Evolutionary conservation across 2,329 filamentous ascomycete genomes (phyloP).

Genomic region (Teratosphaeria nubilosa): DNA sequence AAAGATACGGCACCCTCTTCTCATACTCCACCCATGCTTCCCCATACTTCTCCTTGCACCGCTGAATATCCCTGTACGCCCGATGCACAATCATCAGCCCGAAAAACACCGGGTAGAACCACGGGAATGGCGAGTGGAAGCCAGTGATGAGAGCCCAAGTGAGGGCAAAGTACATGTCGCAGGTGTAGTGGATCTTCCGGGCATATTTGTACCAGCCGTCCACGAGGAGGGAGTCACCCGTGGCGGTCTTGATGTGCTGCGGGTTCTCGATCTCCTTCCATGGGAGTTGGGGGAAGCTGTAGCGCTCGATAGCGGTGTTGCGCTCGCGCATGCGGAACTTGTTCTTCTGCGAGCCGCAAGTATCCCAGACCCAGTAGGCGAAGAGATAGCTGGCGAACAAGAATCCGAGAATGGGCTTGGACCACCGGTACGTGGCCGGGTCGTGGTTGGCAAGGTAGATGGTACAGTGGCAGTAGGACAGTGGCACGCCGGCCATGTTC

Average conservation of each 20-base stretch:
- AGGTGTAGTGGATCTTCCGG: constrained; percentile 56
- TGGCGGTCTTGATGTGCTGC: constrained; percentile 60
- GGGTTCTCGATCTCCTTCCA: constrained; percentile 79
- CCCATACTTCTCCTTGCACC: constrained; percentile 69
- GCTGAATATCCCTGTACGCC: constrained; percentile 62
- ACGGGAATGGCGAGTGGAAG: constrained; percentile 72
- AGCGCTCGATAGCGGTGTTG: constrained; percentile 59
- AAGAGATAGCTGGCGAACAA: constrained; percentile 66
- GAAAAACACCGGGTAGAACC: constrained; percentile 84
- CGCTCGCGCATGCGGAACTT: constrained; percentile 73
- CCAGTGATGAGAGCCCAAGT: constrained; percentile 75
- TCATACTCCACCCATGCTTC: constrained; percentile 76
- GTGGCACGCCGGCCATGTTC: constrained; percentile 84
- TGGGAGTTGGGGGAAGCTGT: constrained; percentile 81
- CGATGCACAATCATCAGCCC: constrained; percentile 69
- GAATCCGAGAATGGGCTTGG: constrained; percentile 52
- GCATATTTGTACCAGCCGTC: constrained; percentile 68
- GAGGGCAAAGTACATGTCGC: constrained; percentile 67
- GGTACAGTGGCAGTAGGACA: constrained; percentile 89
- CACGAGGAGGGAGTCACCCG: constrained; percentile 66
- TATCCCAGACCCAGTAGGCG: constrained; percentile 88
- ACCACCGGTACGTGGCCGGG: constrained; percentile 68
- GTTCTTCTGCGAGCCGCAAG: constrained; percentile 88
- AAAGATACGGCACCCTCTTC: constrained; percentile 68
- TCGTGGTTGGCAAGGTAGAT: constrained; percentile 79